Conservation (phyloP, 768 basidiomycete genomes). For the Coprinopsis marcescibilis region DNA sequence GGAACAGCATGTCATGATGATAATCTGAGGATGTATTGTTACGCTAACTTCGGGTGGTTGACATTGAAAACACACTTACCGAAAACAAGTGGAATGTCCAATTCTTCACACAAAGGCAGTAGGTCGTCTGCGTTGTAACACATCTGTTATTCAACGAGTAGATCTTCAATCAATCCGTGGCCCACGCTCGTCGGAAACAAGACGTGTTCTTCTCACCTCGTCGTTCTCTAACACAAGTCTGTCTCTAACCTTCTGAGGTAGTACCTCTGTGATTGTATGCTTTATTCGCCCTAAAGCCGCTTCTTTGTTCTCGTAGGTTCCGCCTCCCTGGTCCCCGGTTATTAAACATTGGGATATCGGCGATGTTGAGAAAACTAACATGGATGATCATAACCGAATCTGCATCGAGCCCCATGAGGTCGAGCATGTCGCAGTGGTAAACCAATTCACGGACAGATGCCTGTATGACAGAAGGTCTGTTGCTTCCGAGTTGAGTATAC, state of each 20-base stretch:
- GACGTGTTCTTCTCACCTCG: too few relatives aligned
- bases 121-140: conserved; percentile 90
- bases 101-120: conserved; percentile 79
- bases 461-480: conserved; percentile 65
- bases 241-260: conserved; percentile 58
- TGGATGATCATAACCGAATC: conserved; percentile 90
- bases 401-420: conserved; percentile 72
- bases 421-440: conserved; percentile 87
- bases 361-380: conserved; percentile 29
- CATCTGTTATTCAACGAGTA: conserved; percentile 31
- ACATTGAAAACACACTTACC: conserved; percentile 29
- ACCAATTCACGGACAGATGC: conserved; percentile 74
- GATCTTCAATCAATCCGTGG: too few relatives aligned
- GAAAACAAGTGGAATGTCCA: conserved; percentile 68
- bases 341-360: not conserved
- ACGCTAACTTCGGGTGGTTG: not conserved
- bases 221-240: conserved; percentile 92
- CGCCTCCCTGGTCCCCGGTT: conserved; percentile 51
- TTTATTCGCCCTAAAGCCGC: conserved; percentile 69
- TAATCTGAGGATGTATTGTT: conserved; percentile 42
- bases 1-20: conserved; percentile 74
- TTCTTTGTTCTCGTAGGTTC: conserved; percentile 76
- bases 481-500: conserved; percentile 78
- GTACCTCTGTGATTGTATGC: conserved; percentile 52
- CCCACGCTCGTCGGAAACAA: too few relatives aligned